Percentiles rank a stretch among this genome's conserved stretches.
phyloP scores from a whole-genome alignment of 768 basidiomycete species.

The Atractiella rhizophila region DNA sequence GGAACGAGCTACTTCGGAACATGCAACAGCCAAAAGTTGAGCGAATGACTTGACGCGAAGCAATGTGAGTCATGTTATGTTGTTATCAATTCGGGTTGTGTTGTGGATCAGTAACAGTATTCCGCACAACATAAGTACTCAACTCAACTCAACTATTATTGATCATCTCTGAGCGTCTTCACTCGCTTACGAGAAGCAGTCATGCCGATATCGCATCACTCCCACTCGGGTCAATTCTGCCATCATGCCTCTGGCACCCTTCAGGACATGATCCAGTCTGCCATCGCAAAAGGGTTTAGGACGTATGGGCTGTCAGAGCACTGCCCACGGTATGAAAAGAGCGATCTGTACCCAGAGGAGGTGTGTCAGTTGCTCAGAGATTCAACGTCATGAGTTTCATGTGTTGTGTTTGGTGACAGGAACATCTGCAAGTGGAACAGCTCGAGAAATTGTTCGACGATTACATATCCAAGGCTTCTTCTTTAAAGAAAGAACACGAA shows the following conservation, averaged over 20 bases:
- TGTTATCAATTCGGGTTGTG: no score
- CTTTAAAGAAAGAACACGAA: constrained; percentile 39
- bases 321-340: constrained; percentile 53
- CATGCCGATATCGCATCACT: no score
- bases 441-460: constrained; percentile 40
- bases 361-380: constrained; percentile 24
- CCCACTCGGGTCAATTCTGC: constrained; percentile 62
- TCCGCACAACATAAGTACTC: no score
- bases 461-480: constrained; percentile 56
- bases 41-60: no score
- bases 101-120: no score
- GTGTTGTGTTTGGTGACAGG: constrained; percentile 23
- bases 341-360: constrained; percentile 90
- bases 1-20: no score
- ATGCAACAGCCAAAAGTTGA: no score
- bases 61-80: no score
- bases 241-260: constrained; percentile 59
- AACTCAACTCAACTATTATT: no score
- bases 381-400: neutral
- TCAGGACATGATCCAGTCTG: constrained; percentile 55
- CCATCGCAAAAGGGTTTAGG: constrained; percentile 50
- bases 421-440: constrained; percentile 28
- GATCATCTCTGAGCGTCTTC: no score
- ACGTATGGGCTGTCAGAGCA: constrained; percentile 79
- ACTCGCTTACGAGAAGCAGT: no score